Conservation (phyloP, 2,329 filamentous ascomycete genomes). For the Epichloe sp. region DNA sequence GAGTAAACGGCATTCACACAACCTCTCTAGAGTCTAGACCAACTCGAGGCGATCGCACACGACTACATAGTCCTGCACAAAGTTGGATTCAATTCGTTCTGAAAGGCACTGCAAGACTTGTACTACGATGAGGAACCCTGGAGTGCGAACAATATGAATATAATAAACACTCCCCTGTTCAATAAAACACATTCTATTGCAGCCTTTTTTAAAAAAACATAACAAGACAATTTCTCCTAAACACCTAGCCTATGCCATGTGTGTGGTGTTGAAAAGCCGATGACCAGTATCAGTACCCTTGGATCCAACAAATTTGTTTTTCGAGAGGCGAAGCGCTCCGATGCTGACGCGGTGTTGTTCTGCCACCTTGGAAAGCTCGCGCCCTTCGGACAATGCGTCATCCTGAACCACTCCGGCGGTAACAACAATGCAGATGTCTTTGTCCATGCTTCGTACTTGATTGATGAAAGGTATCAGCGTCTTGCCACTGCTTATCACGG, state of each 20-base stretch:
- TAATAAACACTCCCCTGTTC: too few relatives aligned
- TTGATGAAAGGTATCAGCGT: conserved; percentile 34
- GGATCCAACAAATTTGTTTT: conserved; percentile 40
- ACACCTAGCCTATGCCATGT: conserved; percentile 18
- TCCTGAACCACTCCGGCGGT: conserved; percentile 42
- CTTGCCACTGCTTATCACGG: conserved; percentile 45
- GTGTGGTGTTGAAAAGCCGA: conserved; percentile 44
- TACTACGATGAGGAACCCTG: too few relatives aligned
- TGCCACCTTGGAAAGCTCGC: conserved; percentile 10
- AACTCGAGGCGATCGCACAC: too few relatives aligned
- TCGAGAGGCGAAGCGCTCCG: conserved; percentile 40
- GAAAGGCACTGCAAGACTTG: too few relatives aligned
- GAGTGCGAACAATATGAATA: too few relatives aligned
- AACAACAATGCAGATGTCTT: conserved; percentile 33
- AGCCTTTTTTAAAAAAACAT: too few relatives aligned
- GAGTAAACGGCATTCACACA: too few relatives aligned
- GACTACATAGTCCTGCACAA: too few relatives aligned
- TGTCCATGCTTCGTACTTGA: conserved; percentile 27
- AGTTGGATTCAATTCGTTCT: too few relatives aligned
- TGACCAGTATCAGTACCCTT: conserved; percentile 45
- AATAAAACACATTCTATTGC: too few relatives aligned
- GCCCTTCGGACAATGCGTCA: conserved; percentile 10
- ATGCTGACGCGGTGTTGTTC: conserved; percentile 19
- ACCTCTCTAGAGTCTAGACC: too few relatives aligned
- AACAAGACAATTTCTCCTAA: too few relatives aligned